Evolutionary conservation across 176 grass and related monocot species (phyloP), one percentile per base, ranked within the genome.

Genomic region (Lolium perenne): DNA sequence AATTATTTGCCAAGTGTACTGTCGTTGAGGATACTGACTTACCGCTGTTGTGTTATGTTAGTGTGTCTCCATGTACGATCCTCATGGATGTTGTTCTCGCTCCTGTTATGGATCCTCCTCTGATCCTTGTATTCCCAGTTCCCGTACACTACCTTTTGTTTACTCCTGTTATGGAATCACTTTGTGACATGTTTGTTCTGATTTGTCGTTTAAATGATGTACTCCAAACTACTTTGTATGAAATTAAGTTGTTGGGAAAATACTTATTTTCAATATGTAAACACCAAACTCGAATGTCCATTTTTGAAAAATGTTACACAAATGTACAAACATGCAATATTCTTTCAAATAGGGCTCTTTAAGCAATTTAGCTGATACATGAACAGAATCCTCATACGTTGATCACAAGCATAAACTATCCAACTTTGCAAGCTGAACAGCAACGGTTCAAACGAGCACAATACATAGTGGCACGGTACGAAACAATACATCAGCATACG

Each of bases 401-500:
- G 6, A 41, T 16, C 18, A 43, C 6, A 10, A 8, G 20, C 57
- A 68, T 14, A 40, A 54, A 14, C 0, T 38, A 8, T 54, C 10
- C 1, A 81, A 8, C 26, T 69, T 68, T 15, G 47, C 11, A 10
- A 32, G 25, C 46, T 54, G 47, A 40, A 13, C 7, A 38, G 26
- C 18, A 8, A 20, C 35, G 17, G 53, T 16, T 43, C 66, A 63
- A 20, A 49, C 15, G 20, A 86, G 32, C 32, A 35, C 32, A 35
- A 35, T 35, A 35, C 32, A 3, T 35, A 35, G 32, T 35, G 32
- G 32, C 32, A 35, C 32, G 32, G 32, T 35, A 35, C 32, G 2
- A 35, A 35, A 80, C 40, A 78, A 23, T 54, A 72, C 54, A 80
- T 74, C 60, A 75, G 40, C 14, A 20, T 7, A 80, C 4, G 17